Evolutionary conservation across 768 basidiomycete species (phyloP).

Genomic region (Lanmaoa rubissima): DNA sequence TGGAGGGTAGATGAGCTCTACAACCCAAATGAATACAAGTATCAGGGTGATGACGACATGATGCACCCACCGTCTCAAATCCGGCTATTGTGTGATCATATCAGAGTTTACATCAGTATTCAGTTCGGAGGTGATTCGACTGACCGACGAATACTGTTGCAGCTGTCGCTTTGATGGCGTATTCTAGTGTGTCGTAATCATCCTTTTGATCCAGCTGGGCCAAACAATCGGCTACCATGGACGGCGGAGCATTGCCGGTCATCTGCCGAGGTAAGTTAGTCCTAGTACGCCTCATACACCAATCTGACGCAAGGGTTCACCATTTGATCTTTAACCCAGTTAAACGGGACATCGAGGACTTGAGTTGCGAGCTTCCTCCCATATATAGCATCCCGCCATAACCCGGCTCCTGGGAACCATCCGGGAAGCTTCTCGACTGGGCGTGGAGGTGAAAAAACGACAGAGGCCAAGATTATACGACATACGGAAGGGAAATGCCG

Average conservation of each 20-base stretch:
- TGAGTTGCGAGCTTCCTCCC: conserved; percentile 14
- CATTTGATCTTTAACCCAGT: conserved; percentile 25
- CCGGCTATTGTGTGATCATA: conserved; percentile 13
- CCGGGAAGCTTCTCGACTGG: conserved; percentile 22
- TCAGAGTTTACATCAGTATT: background rate
- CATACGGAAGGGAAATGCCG: conserved; percentile 26
- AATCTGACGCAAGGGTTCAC: conserved; percentile 1
- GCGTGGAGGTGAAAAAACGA: background rate
- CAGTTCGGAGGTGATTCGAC: background rate
- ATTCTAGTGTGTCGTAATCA: conserved; percentile 16
- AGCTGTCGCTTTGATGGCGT: conserved; percentile 27
- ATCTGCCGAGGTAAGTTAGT: conserved; percentile 1
- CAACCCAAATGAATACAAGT: background rate
- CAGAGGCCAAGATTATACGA: background rate
- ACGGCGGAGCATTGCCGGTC: conserved; percentile 18
- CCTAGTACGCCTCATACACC: too few species aligned
- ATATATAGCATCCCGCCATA: conserved; percentile 18
- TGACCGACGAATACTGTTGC: conserved; percentile 26
- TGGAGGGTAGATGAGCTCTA: conserved; percentile 27
- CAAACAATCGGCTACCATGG: conserved; percentile 28
- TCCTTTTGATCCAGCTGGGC: conserved; percentile 15
- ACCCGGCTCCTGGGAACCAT: conserved; percentile 25
- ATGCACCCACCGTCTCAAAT: conserved; percentile 22
- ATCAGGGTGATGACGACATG: background rate
- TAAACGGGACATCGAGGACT: conserved; percentile 24